Evolutionary conservation across 352 stramenopile genomes (phyloP), one percentile per base, ranked within the genome.

Genomic region (Phytophthora crassamura): DNA sequence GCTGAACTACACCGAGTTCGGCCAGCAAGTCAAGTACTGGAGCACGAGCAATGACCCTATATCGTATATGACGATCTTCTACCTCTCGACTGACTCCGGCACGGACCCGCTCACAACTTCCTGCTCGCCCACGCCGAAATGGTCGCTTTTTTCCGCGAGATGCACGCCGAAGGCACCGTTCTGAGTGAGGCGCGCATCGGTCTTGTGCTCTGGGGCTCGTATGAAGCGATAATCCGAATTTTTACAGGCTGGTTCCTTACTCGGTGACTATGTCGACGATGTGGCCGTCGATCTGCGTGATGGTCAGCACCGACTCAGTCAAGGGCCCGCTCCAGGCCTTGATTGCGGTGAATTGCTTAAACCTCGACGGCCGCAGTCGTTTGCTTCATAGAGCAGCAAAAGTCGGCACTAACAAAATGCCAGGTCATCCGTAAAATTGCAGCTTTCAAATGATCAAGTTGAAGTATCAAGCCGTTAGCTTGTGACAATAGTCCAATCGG

Each of bases 11-110:
- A 66, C 84, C 7, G 79, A 87, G 48, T 98, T 97, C 74, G 94
- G 95, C 16, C 76, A 92, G 56, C 81, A 96, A 47, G 89, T 99
- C 4, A 93, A 97, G 61, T 84, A 80, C 49, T 99, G 95, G 95
- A 88, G 97, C 18, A 98, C 95, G 4, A 86, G 98, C 59, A 98
- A 99, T 61, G 96, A 99, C 69, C 78, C 91, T 5, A 93, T 86
- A 72, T 95, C 80, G 14, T 88, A 97, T 20, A 78, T 84, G 33
- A 81, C 89, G 14, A 73, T 91, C 28, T 94, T 93, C 22, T 98
- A 98, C 68, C 82, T 87, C 46, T 81, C 75, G 39, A 69, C 60
- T 2, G 69, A 59, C 2, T 57, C 80, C 4, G 69, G 60, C 43
- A 62, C 75, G 3, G 56, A 67, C 39, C 67, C 10, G 91, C 76